Evolutionary conservation across 495 filamentous ascomycete species (phyloP).

Genomic region (Tetracladium setigerum): DNA sequence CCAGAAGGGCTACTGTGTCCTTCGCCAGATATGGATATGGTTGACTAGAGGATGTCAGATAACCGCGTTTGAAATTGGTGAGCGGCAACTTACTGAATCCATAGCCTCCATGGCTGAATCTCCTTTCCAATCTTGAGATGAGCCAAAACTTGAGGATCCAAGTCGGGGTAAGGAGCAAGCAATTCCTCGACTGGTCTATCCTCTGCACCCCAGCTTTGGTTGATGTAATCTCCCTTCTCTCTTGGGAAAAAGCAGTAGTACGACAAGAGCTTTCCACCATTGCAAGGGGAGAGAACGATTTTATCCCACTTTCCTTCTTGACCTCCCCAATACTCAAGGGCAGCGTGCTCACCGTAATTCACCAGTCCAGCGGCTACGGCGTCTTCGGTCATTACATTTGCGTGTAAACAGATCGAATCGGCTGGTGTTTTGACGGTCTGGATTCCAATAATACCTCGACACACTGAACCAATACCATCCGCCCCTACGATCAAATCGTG

Average conservation of each 20-base stretch:
- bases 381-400: constrained; percentile 21
- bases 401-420: background rate
- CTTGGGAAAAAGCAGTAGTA: constrained; percentile 46
- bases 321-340: constrained; percentile 43
- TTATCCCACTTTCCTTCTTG: constrained; percentile 39
- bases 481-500: constrained; percentile 49
- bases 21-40: no score
- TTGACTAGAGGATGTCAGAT: constrained; percentile 20
- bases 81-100: constrained; percentile 37
- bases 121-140: constrained; percentile 36
- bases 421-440: constrained; percentile 12
- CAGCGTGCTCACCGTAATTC: constrained; percentile 35
- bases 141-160: constrained; percentile 32
- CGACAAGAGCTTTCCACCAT: constrained; percentile 36
- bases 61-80: background rate
- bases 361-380: constrained; percentile 33
- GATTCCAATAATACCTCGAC: constrained; percentile 9
- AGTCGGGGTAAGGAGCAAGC: constrained; percentile 34
- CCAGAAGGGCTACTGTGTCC: constrained; percentile 29
- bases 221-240: constrained; percentile 32
- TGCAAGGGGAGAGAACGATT: constrained; percentile 42
- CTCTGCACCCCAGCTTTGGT: constrained; percentile 35
- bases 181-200: constrained; percentile 32
- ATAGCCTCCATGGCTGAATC: constrained; percentile 41
- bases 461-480: constrained; percentile 29